Conservation (phyloP, 257 asterid species). For the Nyctanthes arbortristis region DNA sequence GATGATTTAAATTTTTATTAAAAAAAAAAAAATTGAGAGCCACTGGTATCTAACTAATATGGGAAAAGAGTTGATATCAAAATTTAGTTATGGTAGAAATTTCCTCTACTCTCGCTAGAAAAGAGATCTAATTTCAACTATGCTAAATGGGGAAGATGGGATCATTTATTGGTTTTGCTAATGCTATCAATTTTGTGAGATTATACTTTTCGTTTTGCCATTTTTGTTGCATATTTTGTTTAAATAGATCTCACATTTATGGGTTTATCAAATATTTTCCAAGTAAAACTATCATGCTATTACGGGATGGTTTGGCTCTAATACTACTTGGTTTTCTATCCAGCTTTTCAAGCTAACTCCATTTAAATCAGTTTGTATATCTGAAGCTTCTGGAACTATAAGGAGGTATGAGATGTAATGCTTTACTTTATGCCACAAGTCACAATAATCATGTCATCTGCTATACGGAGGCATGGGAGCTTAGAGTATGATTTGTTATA, state of each 20-base stretch:
- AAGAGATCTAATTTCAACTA: background rate
- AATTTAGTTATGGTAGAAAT: background rate
- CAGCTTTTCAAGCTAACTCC: constrained; percentile 91
- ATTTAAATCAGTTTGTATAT: constrained; percentile 61
- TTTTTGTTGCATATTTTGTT: background rate
- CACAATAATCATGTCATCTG: background rate
- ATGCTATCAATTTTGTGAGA: background rate
- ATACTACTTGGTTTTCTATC: constrained; percentile 19
- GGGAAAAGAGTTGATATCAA: constrained; percentile 7
- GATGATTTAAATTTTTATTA: constrained; percentile 5
- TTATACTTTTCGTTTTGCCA: background rate
- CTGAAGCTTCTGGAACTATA: constrained; percentile 63
- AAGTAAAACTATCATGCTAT: background rate
- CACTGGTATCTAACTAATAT: constrained; percentile 1
- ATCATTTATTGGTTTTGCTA: background rate
- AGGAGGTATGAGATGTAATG: constrained; percentile 57
- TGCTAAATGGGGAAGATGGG: background rate
- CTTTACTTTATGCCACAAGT: background rate
- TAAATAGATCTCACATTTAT: too few species aligned
- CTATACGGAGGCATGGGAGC: background rate
- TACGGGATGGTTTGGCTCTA: constrained; percentile 19
- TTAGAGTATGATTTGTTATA: background rate
- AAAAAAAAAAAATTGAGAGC: constrained; percentile 29
- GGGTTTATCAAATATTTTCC: constrained; percentile 10
- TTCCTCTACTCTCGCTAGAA: background rate